Conservation (phyloP, 2,329 filamentous ascomycete genomes). For the Penicillium fuscoglaucum region DNA sequence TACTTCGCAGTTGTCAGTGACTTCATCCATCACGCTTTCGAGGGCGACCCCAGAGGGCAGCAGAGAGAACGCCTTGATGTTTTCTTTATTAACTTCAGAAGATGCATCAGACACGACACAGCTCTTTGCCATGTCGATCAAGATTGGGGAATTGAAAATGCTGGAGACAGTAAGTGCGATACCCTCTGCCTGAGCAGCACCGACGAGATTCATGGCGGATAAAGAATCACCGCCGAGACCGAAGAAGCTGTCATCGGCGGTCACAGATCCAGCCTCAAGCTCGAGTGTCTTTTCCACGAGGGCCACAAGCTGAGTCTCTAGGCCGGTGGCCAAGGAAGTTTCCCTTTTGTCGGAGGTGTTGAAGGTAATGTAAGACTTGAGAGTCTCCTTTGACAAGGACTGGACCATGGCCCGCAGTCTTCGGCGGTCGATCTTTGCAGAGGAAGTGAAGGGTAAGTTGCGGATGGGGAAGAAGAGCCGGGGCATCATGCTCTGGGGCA, state of each 20-base stretch:
- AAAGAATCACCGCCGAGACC: conserved; percentile 50
- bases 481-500: conserved; percentile 49
- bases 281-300: conserved; percentile 45
- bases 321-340: conserved; percentile 29
- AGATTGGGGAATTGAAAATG: conserved; percentile 47
- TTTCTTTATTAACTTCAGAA: neutral
- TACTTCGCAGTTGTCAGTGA: conserved; percentile 35
- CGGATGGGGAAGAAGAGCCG: conserved; percentile 46
- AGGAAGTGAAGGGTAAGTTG: conserved; percentile 44
- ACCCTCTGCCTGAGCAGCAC: conserved; percentile 41
- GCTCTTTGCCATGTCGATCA: conserved; percentile 45
- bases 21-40: conserved; percentile 29
- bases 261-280: conserved; percentile 40
- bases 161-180: conserved; percentile 45
- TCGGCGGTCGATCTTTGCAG: conserved; percentile 47
- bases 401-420: conserved; percentile 41
- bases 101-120: conserved; percentile 19
- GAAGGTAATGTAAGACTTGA: conserved; percentile 34
- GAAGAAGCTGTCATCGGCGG: conserved; percentile 50
- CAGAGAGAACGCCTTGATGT: conserved; percentile 31
- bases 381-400: conserved; percentile 34
- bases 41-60: conserved; percentile 24
- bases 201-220: conserved; percentile 50
- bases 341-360: conserved; percentile 15
- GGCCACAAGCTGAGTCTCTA: conserved; percentile 32